phyloP scores from a whole-genome alignment of 768 basidiomycete species.

The Dacryopinax primogenitus region DNA sequence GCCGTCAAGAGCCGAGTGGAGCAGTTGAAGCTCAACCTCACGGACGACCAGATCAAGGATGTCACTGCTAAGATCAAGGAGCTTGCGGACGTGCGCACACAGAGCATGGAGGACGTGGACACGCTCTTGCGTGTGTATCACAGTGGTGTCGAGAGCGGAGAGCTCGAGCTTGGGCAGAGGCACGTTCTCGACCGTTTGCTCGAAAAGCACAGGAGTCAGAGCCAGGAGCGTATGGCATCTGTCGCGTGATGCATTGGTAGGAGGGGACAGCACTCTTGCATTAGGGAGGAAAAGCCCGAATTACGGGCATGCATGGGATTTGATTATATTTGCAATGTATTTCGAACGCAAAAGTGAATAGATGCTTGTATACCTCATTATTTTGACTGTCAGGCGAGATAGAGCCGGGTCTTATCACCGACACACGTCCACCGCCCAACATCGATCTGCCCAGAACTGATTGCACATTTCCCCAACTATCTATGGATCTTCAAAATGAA shows the following conservation, averaged over 20 bases:
- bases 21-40: conserved; percentile 80
- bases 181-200: conserved; percentile 79
- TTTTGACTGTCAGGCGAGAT: no score
- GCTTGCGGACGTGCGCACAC: conserved; percentile 93
- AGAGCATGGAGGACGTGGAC: conserved; percentile 99
- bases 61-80: conserved; percentile 99
- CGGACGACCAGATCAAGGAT: conserved; percentile 95
- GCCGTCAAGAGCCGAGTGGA: conserved; percentile 99
- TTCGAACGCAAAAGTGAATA: background rate
- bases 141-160: conserved; percentile 81
- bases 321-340: background rate
- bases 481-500: background rate
- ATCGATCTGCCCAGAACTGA: no score
- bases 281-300: background rate
- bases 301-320: conserved; percentile 1
- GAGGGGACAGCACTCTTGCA: background rate
- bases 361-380: background rate
- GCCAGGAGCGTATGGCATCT: background rate
- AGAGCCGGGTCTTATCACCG: no score
- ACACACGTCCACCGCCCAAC: no score
- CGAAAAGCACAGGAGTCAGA: conserved; percentile 42
- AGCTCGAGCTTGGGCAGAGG: conserved; percentile 87
- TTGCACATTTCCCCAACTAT: no score
- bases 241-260: background rate
- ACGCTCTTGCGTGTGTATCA: conserved; percentile 92